Conservation (phyloP, 257 asterid species). For the Solanum medicagineum region DNA sequence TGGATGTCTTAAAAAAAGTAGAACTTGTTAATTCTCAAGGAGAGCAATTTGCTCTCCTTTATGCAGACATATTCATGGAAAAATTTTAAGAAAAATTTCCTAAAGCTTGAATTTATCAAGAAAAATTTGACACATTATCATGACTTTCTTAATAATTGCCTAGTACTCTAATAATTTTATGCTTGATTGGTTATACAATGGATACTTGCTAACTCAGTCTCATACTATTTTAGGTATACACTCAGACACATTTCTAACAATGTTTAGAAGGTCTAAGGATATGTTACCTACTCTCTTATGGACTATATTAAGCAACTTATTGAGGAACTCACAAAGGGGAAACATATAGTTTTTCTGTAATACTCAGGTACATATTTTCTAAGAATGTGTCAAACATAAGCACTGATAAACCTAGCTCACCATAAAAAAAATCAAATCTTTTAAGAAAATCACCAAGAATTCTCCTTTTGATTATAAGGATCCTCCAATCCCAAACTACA, state of each 20-base stretch:
- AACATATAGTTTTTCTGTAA: neutral
- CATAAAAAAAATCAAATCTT: neutral
- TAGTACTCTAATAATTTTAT: neutral
- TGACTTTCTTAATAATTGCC: neutral
- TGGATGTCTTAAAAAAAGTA: too few species aligned
- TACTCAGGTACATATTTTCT: neutral
- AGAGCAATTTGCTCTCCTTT: neutral
- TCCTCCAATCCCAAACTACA: neutral
- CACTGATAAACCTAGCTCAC: neutral
- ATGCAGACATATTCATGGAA: neutral
- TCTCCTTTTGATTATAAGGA: neutral
- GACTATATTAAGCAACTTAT: too few species aligned
- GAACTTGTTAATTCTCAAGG: too few species aligned
- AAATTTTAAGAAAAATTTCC: neutral
- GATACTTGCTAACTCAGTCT: neutral
- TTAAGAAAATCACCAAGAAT: neutral
- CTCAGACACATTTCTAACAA: neutral
- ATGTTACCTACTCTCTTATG: neutral
- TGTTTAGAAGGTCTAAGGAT: neutral
- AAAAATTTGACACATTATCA: neutral
- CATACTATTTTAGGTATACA: neutral
- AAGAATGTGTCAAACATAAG: neutral
- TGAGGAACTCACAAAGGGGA: neutral
- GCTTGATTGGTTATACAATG: neutral
- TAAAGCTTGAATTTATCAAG: neutral